Evolutionary conservation across 225 moss, liverwort and hornwort genomes (phyloP), one percentile per base, ranked within the genome.

Genomic region (Thuidium tamariscinum): DNA sequence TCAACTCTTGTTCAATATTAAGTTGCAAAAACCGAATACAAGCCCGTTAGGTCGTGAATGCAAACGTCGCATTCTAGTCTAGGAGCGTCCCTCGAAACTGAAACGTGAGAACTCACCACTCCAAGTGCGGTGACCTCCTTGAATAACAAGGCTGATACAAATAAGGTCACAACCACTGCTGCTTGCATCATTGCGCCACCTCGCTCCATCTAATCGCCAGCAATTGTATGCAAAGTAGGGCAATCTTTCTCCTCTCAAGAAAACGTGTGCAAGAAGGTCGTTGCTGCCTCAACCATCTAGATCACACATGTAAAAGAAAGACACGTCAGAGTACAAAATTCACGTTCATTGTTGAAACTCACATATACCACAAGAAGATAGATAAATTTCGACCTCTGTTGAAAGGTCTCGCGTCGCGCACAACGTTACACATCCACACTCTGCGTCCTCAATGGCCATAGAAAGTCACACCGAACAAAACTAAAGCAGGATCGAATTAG

Each of bases 61-160:
- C 29, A 60, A 66, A 22, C 34, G 44, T 68, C 37, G n/a, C 46
- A 16, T 86, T 82, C 74, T 60, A 37, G 51, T 54, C 26, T n/a
- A 73, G n/a, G n/a, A 70, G 37, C 41, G 34, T 51, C 65, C 60
- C 61, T 60, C 73, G 32, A 41, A 77, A 68, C 20, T 21, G 60
- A 76, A 74, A 59, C 10, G 18, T 39, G 56, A 76, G 64, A 56
- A 88, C 92, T 92, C 87, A 92, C 92, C 92, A 89, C 87, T 74
- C 92, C 92, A 75, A 88, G 55, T 21, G 88, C 90, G 42, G 71
- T 80, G 80, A 83, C 85, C 70, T 82, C 90, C 63, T 71, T 80
- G 21, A 79, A 60, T 66, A 79, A 59, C 14, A 82, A 52, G 21
- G 59, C 85, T 68, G 56, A 74, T 51, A 88, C 44, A 29, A 89